phyloP scores from a whole-genome alignment of 129 eudicot genomes.

The Oenanthe sinensis region DNA sequence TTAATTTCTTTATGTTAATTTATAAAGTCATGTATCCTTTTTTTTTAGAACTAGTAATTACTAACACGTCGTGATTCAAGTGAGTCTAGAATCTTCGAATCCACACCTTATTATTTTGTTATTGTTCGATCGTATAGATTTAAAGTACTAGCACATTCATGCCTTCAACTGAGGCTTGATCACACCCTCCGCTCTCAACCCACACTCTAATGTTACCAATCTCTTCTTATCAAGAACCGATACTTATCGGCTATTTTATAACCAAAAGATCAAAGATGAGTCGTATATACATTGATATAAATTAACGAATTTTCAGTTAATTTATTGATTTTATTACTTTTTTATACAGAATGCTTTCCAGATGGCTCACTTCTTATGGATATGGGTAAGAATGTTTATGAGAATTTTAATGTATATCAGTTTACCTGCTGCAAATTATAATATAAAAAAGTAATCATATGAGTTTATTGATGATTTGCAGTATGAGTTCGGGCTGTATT shows the following conservation, averaged over 20 bases:
- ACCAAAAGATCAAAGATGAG: neutral
- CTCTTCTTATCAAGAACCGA: neutral
- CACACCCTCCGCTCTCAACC: neutral
- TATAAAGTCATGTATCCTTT: neutral
- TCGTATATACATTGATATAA: neutral
- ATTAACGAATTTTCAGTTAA: neutral
- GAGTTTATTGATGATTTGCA: conserved; percentile 12
- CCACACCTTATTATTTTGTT: neutral
- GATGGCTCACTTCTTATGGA: conserved; percentile 78
- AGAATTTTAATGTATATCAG: neutral
- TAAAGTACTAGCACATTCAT: neutral
- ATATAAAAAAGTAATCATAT: neutral
- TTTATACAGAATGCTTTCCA: conserved; percentile 64
- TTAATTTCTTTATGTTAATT: neutral
- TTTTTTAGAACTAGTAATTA: neutral
- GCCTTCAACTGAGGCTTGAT: neutral
- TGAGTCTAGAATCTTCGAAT: neutral
- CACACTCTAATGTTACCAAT: neutral
- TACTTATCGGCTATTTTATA: neutral
- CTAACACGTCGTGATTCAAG: neutral
- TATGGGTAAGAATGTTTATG: conserved; percentile 38
- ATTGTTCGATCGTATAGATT: neutral
- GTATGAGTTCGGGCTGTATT: conserved; percentile 53
- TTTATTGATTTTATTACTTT: neutral
- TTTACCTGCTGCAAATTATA: neutral